Evolutionary conservation across 2,329 filamentous ascomycete species (phyloP).

Genomic region (Aspergillus vadensis): DNA sequence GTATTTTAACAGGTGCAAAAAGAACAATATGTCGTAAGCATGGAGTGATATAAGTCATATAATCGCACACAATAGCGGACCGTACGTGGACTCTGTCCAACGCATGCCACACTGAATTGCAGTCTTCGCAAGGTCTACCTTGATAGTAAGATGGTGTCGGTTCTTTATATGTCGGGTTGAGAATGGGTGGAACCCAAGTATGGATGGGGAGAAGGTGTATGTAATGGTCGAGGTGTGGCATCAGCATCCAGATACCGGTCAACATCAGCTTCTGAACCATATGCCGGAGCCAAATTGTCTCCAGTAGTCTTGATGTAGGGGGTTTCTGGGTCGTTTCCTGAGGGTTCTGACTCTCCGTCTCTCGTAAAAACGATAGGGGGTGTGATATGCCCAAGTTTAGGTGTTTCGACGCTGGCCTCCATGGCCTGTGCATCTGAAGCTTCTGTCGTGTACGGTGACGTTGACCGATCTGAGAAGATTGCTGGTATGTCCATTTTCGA

Average conservation of each 20-base stretch:
- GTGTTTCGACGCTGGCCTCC: slow-evolving; percentile 12
- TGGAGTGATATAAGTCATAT: slow-evolving; percentile 18
- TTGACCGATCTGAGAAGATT: slow-evolving; percentile 13
- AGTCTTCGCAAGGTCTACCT: neutral
- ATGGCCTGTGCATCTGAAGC: slow-evolving; percentile 4
- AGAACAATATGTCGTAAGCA: slow-evolving; percentile 23
- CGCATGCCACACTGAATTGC: slow-evolving; percentile 16
- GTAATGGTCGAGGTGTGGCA: slow-evolving; percentile 36
- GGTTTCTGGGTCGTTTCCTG: slow-evolving; percentile 18
- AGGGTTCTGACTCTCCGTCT: neutral
- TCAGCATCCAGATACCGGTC: slow-evolving; percentile 33
- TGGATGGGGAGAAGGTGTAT: slow-evolving; percentile 30
- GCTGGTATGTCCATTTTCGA: slow-evolving; percentile 9
- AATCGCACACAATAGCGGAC: slow-evolving; percentile 13
- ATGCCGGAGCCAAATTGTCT: slow-evolving; percentile 18
- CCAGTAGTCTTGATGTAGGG: slow-evolving; percentile 26
- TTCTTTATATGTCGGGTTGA: slow-evolving; percentile 26
- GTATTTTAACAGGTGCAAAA: slow-evolving; percentile 30
- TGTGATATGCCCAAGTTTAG: slow-evolving; percentile 32
- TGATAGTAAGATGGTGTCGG: slow-evolving; percentile 11
- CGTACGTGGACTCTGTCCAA: neutral
- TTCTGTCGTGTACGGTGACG: slow-evolving; percentile 13
- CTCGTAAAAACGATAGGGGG: slow-evolving; percentile 30
- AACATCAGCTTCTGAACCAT: slow-evolving; percentile 22
- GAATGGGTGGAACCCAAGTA: slow-evolving; percentile 33